phyloP scores from a whole-genome alignment of 2,329 filamentous ascomycete genomes.

The Microdochium bolleyi region DNA sequence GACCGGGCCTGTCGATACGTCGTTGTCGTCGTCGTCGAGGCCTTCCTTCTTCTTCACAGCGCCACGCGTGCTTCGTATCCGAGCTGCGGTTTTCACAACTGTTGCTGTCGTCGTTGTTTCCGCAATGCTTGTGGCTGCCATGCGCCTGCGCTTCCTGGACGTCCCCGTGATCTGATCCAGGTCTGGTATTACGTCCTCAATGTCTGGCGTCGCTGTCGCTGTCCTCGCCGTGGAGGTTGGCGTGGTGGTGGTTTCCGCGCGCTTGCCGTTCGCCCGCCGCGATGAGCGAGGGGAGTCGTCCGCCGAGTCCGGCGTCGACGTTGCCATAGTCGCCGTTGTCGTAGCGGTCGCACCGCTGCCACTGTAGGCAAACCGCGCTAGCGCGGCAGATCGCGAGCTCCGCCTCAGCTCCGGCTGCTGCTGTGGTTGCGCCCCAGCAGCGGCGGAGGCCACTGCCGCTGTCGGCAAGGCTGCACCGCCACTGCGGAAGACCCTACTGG shows the following conservation, averaged over 20 bases:
- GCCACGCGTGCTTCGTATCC: not conserved
- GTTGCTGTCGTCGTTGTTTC: not conserved
- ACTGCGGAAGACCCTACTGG: not conserved
- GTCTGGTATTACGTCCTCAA: conserved; percentile 18
- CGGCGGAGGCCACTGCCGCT: not conserved
- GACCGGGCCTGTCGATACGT: not conserved
- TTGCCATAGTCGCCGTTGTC: conserved; percentile 4
- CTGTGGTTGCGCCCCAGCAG: not conserved
- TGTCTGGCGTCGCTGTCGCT: conserved; percentile 9
- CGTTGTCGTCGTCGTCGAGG: not conserved
- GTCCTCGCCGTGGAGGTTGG: not conserved
- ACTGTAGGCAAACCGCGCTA: conserved; percentile 20
- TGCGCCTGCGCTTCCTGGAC: not conserved
- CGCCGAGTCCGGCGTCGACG: not conserved
- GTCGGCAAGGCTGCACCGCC: not conserved
- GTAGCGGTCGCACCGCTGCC: conserved; percentile 3
- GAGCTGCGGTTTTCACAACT: not conserved
- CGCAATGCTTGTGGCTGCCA: not conserved
- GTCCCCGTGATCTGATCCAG: not conserved
- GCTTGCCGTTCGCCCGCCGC: too few species aligned
- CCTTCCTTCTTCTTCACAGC: not conserved
- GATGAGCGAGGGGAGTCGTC: too few species aligned
- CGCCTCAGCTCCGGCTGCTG: not conserved
- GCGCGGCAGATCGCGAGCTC: conserved; percentile 4
- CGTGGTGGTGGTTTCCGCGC: too few species aligned